Percentiles rank a stretch among this genome's conserved stretches.
phyloP scores from a whole-genome alignment of 129 eudicot genomes.

The Ambrosia trifida region DNA sequence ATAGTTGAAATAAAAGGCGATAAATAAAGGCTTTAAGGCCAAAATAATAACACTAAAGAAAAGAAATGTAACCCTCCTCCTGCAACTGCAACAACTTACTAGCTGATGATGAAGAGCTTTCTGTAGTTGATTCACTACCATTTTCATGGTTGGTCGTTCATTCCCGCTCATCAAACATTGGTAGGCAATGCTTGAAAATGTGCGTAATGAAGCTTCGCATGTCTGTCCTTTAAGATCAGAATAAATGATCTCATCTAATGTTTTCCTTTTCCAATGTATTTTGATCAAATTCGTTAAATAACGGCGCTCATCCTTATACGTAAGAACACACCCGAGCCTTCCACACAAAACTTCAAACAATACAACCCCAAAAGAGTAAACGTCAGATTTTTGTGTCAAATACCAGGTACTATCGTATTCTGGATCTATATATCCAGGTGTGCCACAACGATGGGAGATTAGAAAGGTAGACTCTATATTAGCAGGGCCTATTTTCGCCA shows the following conservation, averaged over 20 bases:
- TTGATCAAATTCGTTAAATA: background rate
- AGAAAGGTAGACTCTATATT: background rate
- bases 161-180: too few relatives aligned
- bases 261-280: background rate
- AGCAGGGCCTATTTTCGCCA: constrained; percentile 1
- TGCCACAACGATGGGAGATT: background rate
- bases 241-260: background rate
- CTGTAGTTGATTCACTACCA: background rate
- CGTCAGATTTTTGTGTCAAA: too few relatives aligned
- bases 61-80: too few relatives aligned
- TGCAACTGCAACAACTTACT: background rate
- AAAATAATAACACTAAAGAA: too few relatives aligned
- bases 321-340: too few relatives aligned
- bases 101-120: background rate
- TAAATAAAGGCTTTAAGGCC: background rate
- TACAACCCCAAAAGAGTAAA: too few relatives aligned
- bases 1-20: too few relatives aligned
- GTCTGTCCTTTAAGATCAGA: background rate
- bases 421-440: background rate
- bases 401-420: background rate
- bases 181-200: too few relatives aligned
- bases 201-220: too few relatives aligned
- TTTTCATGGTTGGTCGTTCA: too few relatives aligned
- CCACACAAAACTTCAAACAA: too few relatives aligned
- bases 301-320: background rate